These are phyloP conservation scores for Pleurotus tuber-regium DNA, from an alignment of 768 basidiomycete species.

Conservation along the genomic window DNA sequence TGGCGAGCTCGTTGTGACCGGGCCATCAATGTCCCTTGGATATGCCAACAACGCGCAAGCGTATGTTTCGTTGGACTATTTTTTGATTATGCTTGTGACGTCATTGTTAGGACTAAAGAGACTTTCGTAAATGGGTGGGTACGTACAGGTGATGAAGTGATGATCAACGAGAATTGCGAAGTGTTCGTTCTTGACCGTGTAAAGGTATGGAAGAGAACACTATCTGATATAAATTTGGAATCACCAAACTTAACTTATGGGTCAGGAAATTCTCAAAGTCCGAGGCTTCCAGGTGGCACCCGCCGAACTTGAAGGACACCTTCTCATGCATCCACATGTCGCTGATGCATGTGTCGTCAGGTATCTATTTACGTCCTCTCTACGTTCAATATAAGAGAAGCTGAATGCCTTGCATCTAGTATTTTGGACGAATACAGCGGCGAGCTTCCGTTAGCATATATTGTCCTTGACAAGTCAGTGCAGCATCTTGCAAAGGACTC, in stretches of 20 bases:
- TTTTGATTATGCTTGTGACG: not conserved
- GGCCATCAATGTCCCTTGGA: conserved; percentile 58
- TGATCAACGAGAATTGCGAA: conserved; percentile 54
- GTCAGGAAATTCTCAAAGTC: conserved; percentile 73
- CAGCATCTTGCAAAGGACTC: conserved; percentile 33
- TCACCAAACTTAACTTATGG: no score
- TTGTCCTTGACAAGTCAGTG: conserved; percentile 47
- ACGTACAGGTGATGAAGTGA: conserved; percentile 70
- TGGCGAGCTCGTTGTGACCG: conserved; percentile 42
- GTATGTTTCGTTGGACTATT: conserved; percentile 33
- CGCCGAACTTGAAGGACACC: conserved; percentile 65
- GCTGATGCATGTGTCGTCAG: conserved; percentile 58
- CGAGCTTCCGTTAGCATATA: conserved; percentile 70
- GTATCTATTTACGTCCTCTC: no score
- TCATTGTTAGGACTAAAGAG: conserved; percentile 49
- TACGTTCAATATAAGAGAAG: no score
- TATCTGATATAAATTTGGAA: no score
- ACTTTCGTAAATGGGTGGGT: conserved; percentile 67
- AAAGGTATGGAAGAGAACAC: conserved; percentile 47
- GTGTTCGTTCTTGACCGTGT: conserved; percentile 71
- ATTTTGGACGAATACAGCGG: conserved; percentile 73
- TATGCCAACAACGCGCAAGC: conserved; percentile 60
- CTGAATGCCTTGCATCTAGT: conserved; percentile 23
- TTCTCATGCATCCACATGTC: conserved; percentile 60
- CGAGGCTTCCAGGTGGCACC: conserved; percentile 60